Percentiles rank a stretch among this genome's conserved stretches.
These are phyloP conservation scores for Pelagophyceae sp. DNA, from an alignment of 352 stramenopile species.

Conservation along the genomic window DNA sequence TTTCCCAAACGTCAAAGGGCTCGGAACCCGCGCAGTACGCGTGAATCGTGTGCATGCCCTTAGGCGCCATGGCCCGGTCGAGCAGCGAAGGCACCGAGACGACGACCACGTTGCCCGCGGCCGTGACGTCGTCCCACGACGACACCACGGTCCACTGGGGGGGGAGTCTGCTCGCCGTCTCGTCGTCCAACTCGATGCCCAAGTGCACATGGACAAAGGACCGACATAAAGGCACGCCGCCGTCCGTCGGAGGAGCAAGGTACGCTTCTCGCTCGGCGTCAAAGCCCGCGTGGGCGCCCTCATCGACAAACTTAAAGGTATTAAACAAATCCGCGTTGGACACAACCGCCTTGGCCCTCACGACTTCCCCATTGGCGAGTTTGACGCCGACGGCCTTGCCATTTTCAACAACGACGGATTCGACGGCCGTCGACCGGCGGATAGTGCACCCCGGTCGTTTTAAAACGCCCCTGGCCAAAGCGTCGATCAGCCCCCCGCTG, in stretches of 20 bases:
- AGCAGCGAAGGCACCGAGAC: conserved; percentile 53
- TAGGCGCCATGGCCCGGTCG: conserved; percentile 46
- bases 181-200: conserved; percentile 48
- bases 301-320: conserved; percentile 42
- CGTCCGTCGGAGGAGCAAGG: too few relatives aligned
- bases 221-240: conserved; percentile 50
- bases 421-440: conserved; percentile 42
- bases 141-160: conserved; percentile 54
- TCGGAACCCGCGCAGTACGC: conserved; percentile 54
- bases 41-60: conserved; percentile 54
- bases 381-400: conserved; percentile 43
- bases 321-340: conserved; percentile 57
- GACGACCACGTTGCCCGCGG: conserved; percentile 55
- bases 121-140: conserved; percentile 33
- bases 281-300: conserved; percentile 30
- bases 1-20: conserved; percentile 56
- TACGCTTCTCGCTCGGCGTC: conserved; percentile 43
- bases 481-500: conserved; percentile 43
- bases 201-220: conserved; percentile 68
- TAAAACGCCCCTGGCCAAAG: conserved; percentile 45
- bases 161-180: conserved; percentile 46
- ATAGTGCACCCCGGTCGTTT: conserved; percentile 35
- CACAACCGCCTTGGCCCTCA: conserved; percentile 54
- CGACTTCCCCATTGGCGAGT: conserved; percentile 35
- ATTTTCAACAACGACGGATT: conserved; percentile 51